phyloP scores from a whole-genome alignment of 352 stramenopile species.

The Globisporangium parvum region DNA sequence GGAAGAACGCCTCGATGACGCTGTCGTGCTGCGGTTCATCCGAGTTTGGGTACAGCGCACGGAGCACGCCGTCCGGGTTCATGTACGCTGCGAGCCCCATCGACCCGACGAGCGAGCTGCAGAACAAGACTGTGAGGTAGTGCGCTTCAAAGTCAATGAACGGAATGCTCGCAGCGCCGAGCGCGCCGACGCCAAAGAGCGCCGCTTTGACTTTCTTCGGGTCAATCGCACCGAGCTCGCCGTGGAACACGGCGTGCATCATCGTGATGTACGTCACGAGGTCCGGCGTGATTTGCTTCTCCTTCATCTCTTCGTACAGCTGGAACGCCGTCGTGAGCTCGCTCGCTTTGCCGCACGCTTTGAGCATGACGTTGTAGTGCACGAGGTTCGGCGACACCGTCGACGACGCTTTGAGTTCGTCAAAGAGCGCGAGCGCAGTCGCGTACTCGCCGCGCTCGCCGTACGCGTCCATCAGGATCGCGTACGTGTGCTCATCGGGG shows the following conservation, averaged over 20 bases:
- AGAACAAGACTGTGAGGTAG: slow-evolving; percentile 71
- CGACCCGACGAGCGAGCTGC: slow-evolving; percentile 61
- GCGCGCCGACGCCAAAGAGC: slow-evolving; percentile 46
- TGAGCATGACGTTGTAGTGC: slow-evolving; percentile 81
- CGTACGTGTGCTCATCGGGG: slow-evolving; percentile 55
- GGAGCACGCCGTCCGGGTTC: slow-evolving; percentile 76
- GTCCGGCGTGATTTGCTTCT: slow-evolving; percentile 56
- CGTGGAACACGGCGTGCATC: slow-evolving; percentile 85
- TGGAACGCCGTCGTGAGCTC: slow-evolving; percentile 68
- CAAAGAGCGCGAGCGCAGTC: slow-evolving; percentile 38
- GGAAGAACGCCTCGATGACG: slow-evolving; percentile 79
- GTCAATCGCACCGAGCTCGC: slow-evolving; percentile 60
- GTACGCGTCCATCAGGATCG: slow-evolving; percentile 72
- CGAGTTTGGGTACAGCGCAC: slow-evolving; percentile 71
- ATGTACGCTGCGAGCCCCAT: slow-evolving; percentile 82
- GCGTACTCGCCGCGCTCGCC: slow-evolving; percentile 56
- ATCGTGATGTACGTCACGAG: slow-evolving; percentile 82
- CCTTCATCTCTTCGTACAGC: slow-evolving; percentile 85
- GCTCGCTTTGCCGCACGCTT: slow-evolving; percentile 66
- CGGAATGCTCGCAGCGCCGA: slow-evolving; percentile 52
- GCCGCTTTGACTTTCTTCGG: slow-evolving; percentile 59
- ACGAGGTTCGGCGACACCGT: slow-evolving; percentile 38
- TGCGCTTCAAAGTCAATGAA: slow-evolving; percentile 75
- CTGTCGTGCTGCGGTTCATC: slow-evolving; percentile 61
- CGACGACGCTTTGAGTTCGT: slow-evolving; percentile 36